These are phyloP conservation scores for Eimeria brunetti DNA, from an alignment of 169 alveolate genomes.

Conservation along the genomic window DNA sequence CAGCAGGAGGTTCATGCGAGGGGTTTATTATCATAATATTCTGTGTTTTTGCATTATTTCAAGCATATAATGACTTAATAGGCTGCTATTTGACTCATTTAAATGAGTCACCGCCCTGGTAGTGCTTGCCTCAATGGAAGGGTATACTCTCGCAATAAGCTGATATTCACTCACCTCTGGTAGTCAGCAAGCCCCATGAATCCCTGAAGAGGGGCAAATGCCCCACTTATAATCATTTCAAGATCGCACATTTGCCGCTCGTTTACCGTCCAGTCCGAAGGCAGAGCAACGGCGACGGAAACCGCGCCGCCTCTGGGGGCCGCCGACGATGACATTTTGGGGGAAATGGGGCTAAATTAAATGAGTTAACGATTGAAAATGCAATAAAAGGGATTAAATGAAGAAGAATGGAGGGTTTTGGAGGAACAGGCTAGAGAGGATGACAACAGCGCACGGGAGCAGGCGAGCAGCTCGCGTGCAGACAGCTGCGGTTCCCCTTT, in stretches of 20 bases:
- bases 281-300: conserved; percentile 65
- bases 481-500: too few species aligned
- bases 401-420: neutral
- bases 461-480: neutral
- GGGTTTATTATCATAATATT: too few species aligned
- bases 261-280: conserved; percentile 79
- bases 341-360: too few species aligned
- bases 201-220: conserved; percentile 83
- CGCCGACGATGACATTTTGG: conserved; percentile 30
- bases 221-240: conserved; percentile 83
- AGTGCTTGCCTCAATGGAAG: too few species aligned
- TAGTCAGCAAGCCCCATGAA: conserved; percentile 74
- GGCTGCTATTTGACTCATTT: too few species aligned
- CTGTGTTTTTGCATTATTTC: too few species aligned
- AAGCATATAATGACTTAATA: too few species aligned
- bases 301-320: neutral
- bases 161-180: conserved; percentile 42
- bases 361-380: neutral
- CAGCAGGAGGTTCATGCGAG: too few species aligned
- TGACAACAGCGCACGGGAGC: neutral
- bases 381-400: neutral
- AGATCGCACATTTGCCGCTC: conserved; percentile 83
- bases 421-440: too few species aligned
- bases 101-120: too few species aligned
- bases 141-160: neutral